These are phyloP conservation scores for Trichocomaceae sp. DNA, from an alignment of 2,329 filamentous ascomycete species.

Conservation along the genomic window DNA sequence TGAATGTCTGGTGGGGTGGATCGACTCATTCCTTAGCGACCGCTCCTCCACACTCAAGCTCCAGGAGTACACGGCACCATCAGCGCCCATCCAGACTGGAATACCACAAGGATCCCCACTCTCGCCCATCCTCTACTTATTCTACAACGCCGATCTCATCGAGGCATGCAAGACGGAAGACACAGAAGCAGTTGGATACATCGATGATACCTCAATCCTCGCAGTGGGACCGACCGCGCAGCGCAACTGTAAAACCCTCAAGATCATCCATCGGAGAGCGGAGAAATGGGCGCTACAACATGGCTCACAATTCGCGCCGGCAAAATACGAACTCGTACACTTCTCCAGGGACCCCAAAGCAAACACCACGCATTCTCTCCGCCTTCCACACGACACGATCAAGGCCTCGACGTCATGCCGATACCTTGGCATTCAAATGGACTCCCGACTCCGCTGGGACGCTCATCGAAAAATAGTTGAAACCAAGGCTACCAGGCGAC, in stretches of 20 bases:
- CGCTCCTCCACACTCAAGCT: background rate
- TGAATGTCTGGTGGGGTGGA: background rate
- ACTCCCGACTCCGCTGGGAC: conserved; percentile 19
- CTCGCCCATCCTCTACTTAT: conserved; percentile 23
- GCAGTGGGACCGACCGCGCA: conserved; percentile 11
- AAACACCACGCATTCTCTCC: conserved; percentile 16
- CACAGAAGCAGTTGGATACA: conserved; percentile 12
- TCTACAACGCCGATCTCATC: conserved; percentile 23
- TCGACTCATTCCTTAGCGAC: background rate
- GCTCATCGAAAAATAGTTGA: conserved; percentile 19
- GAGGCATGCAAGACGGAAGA: conserved; percentile 12
- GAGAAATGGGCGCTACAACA: conserved; percentile 17
- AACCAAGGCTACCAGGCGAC: conserved; percentile 15
- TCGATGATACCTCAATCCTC: conserved; percentile 13
- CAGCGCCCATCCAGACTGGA: background rate
- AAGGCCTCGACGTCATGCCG: conserved; percentile 12
- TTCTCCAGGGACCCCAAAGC: conserved; percentile 16
- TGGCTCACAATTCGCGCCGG: conserved; percentile 17
- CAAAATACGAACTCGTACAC: conserved; percentile 21
- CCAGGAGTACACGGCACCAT: background rate
- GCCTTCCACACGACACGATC: conserved; percentile 13
- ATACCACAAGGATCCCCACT: conserved; percentile 13
- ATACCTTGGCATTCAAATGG: conserved; percentile 22
- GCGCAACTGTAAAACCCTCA: conserved; percentile 16
- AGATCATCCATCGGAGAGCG: conserved; percentile 14